phyloP scores from a whole-genome alignment of 305 asterid species.

The Fraxinus floribunda region DNA sequence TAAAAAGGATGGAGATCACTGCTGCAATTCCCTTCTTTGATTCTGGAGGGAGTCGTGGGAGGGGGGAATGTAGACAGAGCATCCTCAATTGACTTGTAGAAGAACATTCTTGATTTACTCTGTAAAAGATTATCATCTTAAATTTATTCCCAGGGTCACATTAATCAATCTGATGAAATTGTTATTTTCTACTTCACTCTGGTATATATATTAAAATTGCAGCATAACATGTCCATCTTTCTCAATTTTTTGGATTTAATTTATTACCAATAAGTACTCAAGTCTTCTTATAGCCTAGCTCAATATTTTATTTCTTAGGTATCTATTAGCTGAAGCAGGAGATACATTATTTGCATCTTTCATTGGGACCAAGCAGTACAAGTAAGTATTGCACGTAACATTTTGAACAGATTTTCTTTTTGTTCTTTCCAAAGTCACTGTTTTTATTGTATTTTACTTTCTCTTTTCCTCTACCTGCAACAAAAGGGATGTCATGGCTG shows the following conservation, averaged over 20 bases:
- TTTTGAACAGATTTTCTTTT: slow-evolving; percentile 19
- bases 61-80: neutral
- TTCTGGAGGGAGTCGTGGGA: neutral
- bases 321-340: slow-evolving; percentile 93
- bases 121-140: neutral
- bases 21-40: neutral
- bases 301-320: slow-evolving; percentile 45
- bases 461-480: slow-evolving; percentile 51
- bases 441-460: slow-evolving; percentile 55
- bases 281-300: slow-evolving; percentile 11
- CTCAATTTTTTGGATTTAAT: slow-evolving; percentile 7
- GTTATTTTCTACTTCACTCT: neutral
- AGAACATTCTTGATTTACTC: neutral
- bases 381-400: slow-evolving; percentile 45
- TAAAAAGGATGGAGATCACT: neutral
- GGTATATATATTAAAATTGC: neutral
- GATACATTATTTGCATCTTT: slow-evolving; percentile 97
- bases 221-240: neutral
- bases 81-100: neutral
- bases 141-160: neutral
- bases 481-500: slow-evolving; percentile 99
- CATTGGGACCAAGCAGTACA: slow-evolving; percentile 95
- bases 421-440: slow-evolving; percentile 27
- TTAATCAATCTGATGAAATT: neutral
- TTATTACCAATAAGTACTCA: neutral